phyloP scores from a whole-genome alignment of 371 early-diverging fungal species.

The Rhizopus microsporus region DNA sequence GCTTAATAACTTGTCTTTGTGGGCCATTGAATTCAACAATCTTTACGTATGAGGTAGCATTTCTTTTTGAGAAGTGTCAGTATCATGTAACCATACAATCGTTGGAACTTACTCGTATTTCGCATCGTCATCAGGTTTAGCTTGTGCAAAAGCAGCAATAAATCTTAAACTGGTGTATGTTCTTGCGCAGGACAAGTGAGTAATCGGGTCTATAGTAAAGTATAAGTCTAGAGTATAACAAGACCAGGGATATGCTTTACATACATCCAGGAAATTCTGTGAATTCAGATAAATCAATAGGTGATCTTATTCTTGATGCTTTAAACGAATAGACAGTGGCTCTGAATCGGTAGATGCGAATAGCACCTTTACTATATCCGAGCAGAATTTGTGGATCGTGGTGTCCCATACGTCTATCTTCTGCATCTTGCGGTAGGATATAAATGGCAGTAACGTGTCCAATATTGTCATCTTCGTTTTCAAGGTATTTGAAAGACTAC shows the following conservation, averaged over 20 bases:
- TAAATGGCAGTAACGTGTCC: constrained; percentile 18
- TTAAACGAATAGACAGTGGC: constrained; percentile 15
- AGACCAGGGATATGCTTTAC: background rate
- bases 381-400: constrained; percentile 18
- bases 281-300: constrained; percentile 21
- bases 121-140: constrained; percentile 5
- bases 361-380: constrained; percentile 13
- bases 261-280: constrained; percentile 19
- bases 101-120: constrained; percentile 1
- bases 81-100: background rate
- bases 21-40: background rate
- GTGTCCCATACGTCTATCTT: constrained; percentile 20
- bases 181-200: constrained; percentile 12
- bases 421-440: constrained; percentile 16
- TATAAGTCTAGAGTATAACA: background rate
- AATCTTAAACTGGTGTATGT: constrained; percentile 16
- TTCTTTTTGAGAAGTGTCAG: background rate
- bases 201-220: constrained; percentile 14
- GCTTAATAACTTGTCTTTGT: background rate
- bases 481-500: constrained; percentile 1
- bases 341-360: constrained; percentile 15
- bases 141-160: constrained; percentile 13
- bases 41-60: background rate
- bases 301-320: constrained; percentile 12
- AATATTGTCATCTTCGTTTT: background rate